Conservation (phyloP, 257 asterid genomes). For the Henckelia pumila region DNA sequence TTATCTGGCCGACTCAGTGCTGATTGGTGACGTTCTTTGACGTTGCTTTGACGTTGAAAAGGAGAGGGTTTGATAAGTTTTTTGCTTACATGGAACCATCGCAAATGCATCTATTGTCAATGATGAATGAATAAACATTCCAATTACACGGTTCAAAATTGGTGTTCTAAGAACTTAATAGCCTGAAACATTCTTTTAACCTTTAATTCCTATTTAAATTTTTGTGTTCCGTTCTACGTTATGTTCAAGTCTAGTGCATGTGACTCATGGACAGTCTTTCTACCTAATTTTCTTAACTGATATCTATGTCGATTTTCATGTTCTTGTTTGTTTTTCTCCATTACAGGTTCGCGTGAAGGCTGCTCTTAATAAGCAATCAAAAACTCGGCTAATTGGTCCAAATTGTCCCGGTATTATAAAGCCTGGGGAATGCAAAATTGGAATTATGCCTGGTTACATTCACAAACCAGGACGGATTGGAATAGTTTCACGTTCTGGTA, state of each 20-base stretch:
- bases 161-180: not conserved
- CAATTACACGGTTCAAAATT: not conserved
- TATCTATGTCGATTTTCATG: too few relatives aligned
- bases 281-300: not conserved
- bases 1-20: not conserved
- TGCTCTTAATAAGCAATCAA: conserved; percentile 76
- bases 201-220: not conserved
- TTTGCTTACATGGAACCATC: not conserved
- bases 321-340: conserved; percentile 19
- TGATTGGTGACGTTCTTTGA: not conserved
- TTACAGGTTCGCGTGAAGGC: conserved; percentile 82
- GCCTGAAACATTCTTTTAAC: not conserved
- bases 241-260: not conserved
- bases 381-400: conserved; percentile 91
- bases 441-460: conserved; percentile 99
- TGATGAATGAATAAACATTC: too few relatives aligned
- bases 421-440: conserved; percentile 98
- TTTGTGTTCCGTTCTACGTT: not conserved
- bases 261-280: not conserved
- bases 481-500: conserved; percentile 90
- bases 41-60: not conserved
- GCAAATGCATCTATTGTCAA: not conserved
- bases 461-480: conserved; percentile 98
- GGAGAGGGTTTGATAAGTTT: not conserved
- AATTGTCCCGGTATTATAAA: conserved; percentile 98